phyloP scores from a whole-genome alignment of 1,284 basidiomycete genomes.

The Rhodotorula mucilaginosa region DNA sequence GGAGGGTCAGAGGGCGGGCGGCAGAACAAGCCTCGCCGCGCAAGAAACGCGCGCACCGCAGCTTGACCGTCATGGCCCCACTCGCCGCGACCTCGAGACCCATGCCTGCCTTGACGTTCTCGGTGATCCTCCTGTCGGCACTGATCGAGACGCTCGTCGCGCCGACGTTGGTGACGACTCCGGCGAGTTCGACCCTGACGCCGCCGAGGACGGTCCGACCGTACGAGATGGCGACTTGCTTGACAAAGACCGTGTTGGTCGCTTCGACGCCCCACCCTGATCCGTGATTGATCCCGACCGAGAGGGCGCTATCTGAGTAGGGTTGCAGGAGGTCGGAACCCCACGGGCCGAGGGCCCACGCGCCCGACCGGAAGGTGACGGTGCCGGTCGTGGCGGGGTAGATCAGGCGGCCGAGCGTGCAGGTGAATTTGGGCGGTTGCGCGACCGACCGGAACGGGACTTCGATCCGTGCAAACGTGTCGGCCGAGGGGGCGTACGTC shows the following conservation, averaged over 20 bases:
- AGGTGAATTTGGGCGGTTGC: slow-evolving; percentile 50
- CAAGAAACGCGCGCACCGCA: slow-evolving; percentile 31
- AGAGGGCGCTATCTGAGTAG: slow-evolving; percentile 29
- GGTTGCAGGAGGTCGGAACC: slow-evolving; percentile 34
- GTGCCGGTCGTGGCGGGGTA: slow-evolving; percentile 49
- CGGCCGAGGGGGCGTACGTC: slow-evolving; percentile 52
- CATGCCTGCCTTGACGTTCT: slow-evolving; percentile 46
- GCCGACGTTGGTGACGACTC: slow-evolving; percentile 44
- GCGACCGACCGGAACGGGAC: slow-evolving; percentile 39
- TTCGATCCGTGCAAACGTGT: slow-evolving; percentile 51
- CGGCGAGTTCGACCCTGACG: slow-evolving; percentile 53
- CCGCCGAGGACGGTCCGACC: slow-evolving; percentile 51
- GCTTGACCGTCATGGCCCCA: slow-evolving; percentile 46
- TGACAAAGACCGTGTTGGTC: slow-evolving; percentile 19
- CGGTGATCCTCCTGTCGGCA: slow-evolving; percentile 49
- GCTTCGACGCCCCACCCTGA: slow-evolving; percentile 21
- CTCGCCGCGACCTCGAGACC: slow-evolving; percentile 47
- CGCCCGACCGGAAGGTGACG: slow-evolving; percentile 45
- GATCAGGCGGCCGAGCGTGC: slow-evolving; percentile 53
- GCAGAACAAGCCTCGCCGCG: too few relatives aligned
- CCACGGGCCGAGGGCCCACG: slow-evolving; percentile 47
- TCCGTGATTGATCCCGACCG: slow-evolving; percentile 31
- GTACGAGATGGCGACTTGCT: slow-evolving; percentile 49
- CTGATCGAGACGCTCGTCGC: slow-evolving; percentile 45
- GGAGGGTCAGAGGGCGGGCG: too few relatives aligned